Conservation (phyloP, 371 early-diverging fungal species). For the Zychaea mexicana region DNA sequence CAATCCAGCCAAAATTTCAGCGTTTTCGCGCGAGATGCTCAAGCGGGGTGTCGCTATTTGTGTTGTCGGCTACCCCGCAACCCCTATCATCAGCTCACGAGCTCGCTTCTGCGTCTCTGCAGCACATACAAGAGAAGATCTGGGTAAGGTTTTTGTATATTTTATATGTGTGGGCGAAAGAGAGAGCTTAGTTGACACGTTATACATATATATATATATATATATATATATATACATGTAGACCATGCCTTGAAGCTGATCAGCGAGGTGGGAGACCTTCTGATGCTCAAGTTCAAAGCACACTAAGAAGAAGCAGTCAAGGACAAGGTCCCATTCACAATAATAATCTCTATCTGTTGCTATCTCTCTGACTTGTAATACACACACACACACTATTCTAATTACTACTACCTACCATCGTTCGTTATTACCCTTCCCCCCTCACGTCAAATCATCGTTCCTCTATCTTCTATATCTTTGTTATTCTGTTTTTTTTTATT, state of each 20-base stretch:
- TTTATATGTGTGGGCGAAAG: too few species aligned
- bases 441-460: too few species aligned
- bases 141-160: conserved; percentile 50
- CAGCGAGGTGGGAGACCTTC: conserved; percentile 68
- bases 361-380: not conserved
- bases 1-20: conserved; percentile 97
- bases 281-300: conserved; percentile 54
- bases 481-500: too few species aligned
- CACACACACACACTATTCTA: not conserved
- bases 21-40: conserved; percentile 94
- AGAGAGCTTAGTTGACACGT: too few species aligned
- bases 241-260: conserved; percentile 64
- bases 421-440: too few species aligned
- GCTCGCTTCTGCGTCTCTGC: conserved; percentile 97
- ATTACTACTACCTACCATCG: too few species aligned
- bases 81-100: conserved; percentile 92
- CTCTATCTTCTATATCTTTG: too few species aligned
- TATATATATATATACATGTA: not conserved
- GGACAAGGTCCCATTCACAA: too few species aligned
- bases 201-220: not conserved
- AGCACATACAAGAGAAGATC: conserved; percentile 94
- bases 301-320: not conserved
- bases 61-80: conserved; percentile 97
- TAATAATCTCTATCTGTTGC: too few species aligned
- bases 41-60: conserved; percentile 94